Evolutionary conservation across 108 stramenopile species (phyloP), one percentile per base, ranked within the genome.

Genomic region (Cyclostephanos invisitatus): DNA sequence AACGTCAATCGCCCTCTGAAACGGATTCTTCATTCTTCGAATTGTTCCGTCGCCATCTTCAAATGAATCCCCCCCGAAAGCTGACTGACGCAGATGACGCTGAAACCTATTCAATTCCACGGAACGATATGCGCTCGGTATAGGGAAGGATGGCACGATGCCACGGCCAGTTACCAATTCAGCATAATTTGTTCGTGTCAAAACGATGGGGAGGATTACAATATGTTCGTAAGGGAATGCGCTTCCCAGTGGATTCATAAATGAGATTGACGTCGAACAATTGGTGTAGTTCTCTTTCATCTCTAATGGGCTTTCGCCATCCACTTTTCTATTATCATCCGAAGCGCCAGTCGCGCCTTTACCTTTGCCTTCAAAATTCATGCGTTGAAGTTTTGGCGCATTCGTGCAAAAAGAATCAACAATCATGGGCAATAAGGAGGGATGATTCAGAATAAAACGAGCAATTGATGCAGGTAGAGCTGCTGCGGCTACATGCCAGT

Each of bases 111-210:
- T 78, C 51, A 80, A 64, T 59, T 75, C 79, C n/a, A 80, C 74
- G 21, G 74, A 80, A 18, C 70, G 74, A 42, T 80, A 80, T 50
- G 75, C 74, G 5, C 27, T 50, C 9, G 79, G 79, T 7, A 75
- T 47, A 14, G 74, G 79, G 48, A 75, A 80, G 8, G 70, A 50
- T 25, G 77, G 77, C 9, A 78, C 59, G 18, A 50, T 36, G 17
- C 77, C 77, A 53, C 77, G 64, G 14, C 77, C 70, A 11, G 70
- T 72, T 5, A 72, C 64, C 55, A 78, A 50, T 62, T 78, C 77
- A 11, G 90, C 86, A 63, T 85, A 91, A 51, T 78, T 83, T 11
- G 87, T 87, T 32, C 87, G 79, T 42, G 85, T 75, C 35, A 88
- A 56, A 25, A 57, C 67, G 35, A 78, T 67, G 6, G 77, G 77